These are phyloP conservation scores for apple (Malus domestica) DNA, from an alignment of 306 rosid species.

Conservation along the genomic window ASM211411v1 NC_041805.1:4985501-4986000, in stretches of 20 bases:
- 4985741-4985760: conserved; percentile 8
- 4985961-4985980: neutral
- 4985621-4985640: conserved; percentile 44
- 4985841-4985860: conserved; percentile 19
- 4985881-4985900: conserved; percentile 13
- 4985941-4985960: neutral
- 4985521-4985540: conserved; percentile 22
- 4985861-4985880: conserved; percentile 14
- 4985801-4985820: neutral
- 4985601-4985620: conserved; percentile 39
- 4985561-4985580: conserved; percentile 43
- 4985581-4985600: conserved; percentile 34
- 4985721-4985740: neutral
- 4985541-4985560: conserved; percentile 47
- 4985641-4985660: conserved; percentile 39
- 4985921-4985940: neutral
- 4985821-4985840: conserved; percentile 17
- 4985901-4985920: neutral
- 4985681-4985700: neutral
- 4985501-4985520: conserved; percentile 28
- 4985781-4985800: conserved; percentile 1
- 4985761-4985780: conserved; percentile 9
- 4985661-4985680: conserved; percentile 21
- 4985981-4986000: neutral
- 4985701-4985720: conserved; percentile 34